These are phyloP conservation scores for Fusarium buharicum DNA, from an alignment of 2,329 filamentous ascomycete species.

Conservation along the genomic window DNA sequence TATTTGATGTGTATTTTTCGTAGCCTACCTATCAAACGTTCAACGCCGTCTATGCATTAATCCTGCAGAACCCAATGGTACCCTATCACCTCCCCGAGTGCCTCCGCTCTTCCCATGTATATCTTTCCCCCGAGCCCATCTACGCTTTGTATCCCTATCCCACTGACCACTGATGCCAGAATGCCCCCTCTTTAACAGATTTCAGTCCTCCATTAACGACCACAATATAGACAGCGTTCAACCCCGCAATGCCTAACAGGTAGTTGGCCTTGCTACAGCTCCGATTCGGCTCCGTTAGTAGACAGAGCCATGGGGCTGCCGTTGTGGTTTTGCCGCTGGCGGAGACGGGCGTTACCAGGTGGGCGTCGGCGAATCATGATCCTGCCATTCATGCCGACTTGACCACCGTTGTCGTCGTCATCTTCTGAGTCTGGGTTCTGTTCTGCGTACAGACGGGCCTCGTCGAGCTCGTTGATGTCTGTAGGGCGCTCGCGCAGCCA, in stretches of 20 bases:
- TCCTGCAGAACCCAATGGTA: slow-evolving; percentile 35
- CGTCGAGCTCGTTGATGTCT: slow-evolving; percentile 85
- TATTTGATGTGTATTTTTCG: slow-evolving; percentile 42
- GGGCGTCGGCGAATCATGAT: slow-evolving; percentile 57
- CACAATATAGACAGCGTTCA: not conserved
- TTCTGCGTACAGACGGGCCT: slow-evolving; percentile 68
- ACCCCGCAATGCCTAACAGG: slow-evolving; percentile 1
- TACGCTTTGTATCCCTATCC: slow-evolving; percentile 14
- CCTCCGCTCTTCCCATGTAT: slow-evolving; percentile 16
- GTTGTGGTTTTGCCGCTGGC: slow-evolving; percentile 60
- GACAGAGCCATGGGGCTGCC: slow-evolving; percentile 68
- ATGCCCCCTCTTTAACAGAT: not conserved
- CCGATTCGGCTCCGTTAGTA: slow-evolving; percentile 66
- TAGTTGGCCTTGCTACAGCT: slow-evolving; percentile 54
- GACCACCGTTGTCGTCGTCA: slow-evolving; percentile 62
- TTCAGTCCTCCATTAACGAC: not conserved
- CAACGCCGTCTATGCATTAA: slow-evolving; percentile 52
- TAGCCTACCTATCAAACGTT: slow-evolving; percentile 45
- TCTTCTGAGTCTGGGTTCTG: slow-evolving; percentile 68
- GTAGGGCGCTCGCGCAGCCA: slow-evolving; percentile 89
- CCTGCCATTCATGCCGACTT: slow-evolving; percentile 55
- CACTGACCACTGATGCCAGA: slow-evolving; percentile 3
- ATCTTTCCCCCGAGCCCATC: slow-evolving; percentile 15
- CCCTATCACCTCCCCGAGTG: slow-evolving; percentile 22
- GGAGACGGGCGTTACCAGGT: slow-evolving; percentile 55